phyloP scores from a whole-genome alignment of 2,329 filamentous ascomycete species.

The Trichoderma semiorbis region DNA sequence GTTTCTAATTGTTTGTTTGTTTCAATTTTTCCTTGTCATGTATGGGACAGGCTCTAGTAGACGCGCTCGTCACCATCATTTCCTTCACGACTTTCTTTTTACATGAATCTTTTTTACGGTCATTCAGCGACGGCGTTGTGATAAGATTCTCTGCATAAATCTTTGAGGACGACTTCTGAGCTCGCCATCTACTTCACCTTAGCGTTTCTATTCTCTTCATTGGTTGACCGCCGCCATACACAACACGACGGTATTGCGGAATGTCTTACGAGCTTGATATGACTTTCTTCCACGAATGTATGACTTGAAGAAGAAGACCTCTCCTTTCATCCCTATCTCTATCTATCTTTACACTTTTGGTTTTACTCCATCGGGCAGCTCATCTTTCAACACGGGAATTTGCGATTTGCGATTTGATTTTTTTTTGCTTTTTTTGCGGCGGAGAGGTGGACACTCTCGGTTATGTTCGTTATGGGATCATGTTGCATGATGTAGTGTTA shows the following conservation, averaged over 20 bases:
- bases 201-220: constrained; percentile 27
- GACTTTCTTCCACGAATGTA: constrained; percentile 40
- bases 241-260: constrained; percentile 32
- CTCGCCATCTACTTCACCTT: constrained; percentile 23
- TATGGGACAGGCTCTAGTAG: constrained; percentile 15
- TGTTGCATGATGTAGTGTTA: constrained; percentile 28
- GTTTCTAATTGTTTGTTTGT: neutral
- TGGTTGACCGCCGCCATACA: constrained; percentile 34
- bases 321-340: constrained; percentile 23
- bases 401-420: constrained; percentile 5
- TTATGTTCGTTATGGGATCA: constrained; percentile 28
- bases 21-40: constrained; percentile 9
- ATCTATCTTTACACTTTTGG: constrained; percentile 21
- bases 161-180: constrained; percentile 30
- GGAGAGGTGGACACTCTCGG: constrained; percentile 17
- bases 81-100: constrained; percentile 27
- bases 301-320: constrained; percentile 36
- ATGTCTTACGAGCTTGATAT: constrained; percentile 38
- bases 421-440: neutral
- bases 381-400: constrained; percentile 4
- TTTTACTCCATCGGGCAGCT: constrained; percentile 5
- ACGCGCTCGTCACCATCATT: constrained; percentile 15
- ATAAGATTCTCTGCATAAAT: constrained; percentile 34
- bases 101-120: constrained; percentile 38
- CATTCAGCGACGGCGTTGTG: constrained; percentile 45